phyloP scores from a whole-genome alignment of 192 early-diverging fungal genomes.

The Chytriomyces confervae region DNA sequence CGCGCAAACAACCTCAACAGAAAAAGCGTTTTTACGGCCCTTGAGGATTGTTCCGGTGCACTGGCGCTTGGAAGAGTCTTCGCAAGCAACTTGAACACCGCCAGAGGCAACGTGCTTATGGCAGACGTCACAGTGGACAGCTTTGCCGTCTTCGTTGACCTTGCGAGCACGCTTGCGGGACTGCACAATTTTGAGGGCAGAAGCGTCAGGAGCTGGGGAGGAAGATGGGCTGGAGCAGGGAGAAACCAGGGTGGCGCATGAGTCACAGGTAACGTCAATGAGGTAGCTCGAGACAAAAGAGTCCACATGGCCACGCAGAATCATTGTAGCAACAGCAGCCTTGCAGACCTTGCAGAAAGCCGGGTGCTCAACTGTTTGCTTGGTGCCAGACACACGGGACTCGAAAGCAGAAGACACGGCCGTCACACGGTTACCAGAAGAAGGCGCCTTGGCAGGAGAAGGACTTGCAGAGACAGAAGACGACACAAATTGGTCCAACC shows the following conservation, averaged over 20 bases:
- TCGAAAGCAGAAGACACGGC: constrained; percentile 29
- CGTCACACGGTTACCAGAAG: constrained; percentile 11
- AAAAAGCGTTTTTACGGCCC: constrained; percentile 16
- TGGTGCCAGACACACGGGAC: constrained; percentile 8
- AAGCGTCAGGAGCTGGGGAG: neutral
- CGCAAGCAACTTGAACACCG: constrained; percentile 22
- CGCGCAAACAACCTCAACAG: constrained; percentile 47
- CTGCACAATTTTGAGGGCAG: constrained; percentile 20
- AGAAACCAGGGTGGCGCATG: neutral
- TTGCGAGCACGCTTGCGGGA: constrained; percentile 40
- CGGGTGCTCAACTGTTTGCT: constrained; percentile 27
- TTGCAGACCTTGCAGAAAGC: constrained; percentile 20
- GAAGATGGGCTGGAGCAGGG: neutral
- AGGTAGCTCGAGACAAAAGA: constrained; percentile 18
- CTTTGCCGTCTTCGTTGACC: constrained; percentile 22
- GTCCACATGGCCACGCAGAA: constrained; percentile 24
- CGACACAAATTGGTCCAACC: neutral
- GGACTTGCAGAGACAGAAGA: neutral
- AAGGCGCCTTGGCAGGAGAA: neutral
- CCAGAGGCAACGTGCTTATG: constrained; percentile 28
- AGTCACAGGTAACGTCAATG: constrained; percentile 25
- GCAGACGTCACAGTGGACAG: constrained; percentile 36
- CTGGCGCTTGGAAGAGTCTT: neutral
- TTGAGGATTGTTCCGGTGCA: neutral
- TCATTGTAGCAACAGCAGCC: constrained; percentile 30